phyloP scores from a whole-genome alignment of 2,329 filamentous ascomycete species.

The Penicillium hesseltinei region DNA sequence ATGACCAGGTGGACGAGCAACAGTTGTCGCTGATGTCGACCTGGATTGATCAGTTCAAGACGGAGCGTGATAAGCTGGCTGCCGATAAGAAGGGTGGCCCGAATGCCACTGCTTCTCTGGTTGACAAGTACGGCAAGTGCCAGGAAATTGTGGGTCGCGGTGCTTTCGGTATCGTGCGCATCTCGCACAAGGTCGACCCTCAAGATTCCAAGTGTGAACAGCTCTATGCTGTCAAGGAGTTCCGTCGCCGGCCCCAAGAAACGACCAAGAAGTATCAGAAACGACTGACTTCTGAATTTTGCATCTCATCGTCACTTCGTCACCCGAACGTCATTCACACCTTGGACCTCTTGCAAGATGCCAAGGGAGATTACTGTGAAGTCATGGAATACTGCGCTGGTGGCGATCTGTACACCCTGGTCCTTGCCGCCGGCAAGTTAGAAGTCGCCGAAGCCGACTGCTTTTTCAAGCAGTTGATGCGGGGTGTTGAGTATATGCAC shows the following conservation, averaged over 20 bases:
- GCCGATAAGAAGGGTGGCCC: conserved; percentile 74
- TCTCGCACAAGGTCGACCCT: conserved; percentile 91
- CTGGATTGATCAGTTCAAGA: conserved; percentile 92
- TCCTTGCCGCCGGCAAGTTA: conserved; percentile 86
- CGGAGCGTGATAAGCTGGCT: conserved; percentile 74
- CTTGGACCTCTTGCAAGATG: conserved; percentile 88
- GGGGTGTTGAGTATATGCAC: conserved; percentile 97
- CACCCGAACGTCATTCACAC: conserved; percentile 99
- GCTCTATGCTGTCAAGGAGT: conserved; percentile 97
- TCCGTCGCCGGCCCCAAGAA: conserved; percentile 88
- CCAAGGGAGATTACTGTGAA: conserved; percentile 97
- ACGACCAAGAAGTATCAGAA: conserved; percentile 98
- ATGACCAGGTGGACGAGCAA: conserved; percentile 62
- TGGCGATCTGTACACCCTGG: conserved; percentile 90
- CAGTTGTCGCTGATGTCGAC: conserved; percentile 90
- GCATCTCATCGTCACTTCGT: conserved; percentile 92
- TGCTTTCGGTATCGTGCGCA: conserved; percentile 94
- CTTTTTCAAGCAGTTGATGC: conserved; percentile 99
- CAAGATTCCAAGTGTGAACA: conserved; percentile 76
- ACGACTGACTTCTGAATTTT: conserved; percentile 93
- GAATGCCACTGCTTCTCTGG: conserved; percentile 72
- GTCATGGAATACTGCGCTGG: conserved; percentile 99
- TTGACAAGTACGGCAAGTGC: conserved; percentile 97
- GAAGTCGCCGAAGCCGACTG: conserved; percentile 90
- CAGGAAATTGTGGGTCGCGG: conserved; percentile 95